Evolutionary conservation across 2,329 filamentous ascomycete genomes (phyloP).

Genomic region (Stenocarpella maydis): DNA sequence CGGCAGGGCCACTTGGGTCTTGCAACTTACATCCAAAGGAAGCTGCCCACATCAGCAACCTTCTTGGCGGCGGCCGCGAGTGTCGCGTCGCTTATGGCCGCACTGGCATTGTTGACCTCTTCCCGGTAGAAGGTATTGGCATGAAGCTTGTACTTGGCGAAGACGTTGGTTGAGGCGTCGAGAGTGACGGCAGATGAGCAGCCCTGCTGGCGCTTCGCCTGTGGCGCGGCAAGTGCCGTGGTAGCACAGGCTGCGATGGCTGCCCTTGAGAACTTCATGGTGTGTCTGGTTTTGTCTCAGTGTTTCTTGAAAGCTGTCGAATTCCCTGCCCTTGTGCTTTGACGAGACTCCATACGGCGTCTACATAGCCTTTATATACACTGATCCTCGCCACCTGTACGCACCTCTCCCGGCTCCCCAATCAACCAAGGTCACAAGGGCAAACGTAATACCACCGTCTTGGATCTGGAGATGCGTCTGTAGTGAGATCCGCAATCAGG

Average conservation of each 20-base stretch:
- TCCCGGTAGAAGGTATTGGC: slow-evolving; percentile 49
- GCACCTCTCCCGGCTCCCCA: neutral
- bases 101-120: slow-evolving; percentile 48
- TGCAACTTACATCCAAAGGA: slow-evolving; percentile 49
- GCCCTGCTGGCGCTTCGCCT: slow-evolving; percentile 43
- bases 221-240: slow-evolving; percentile 44
- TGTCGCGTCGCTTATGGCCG: slow-evolving; percentile 42
- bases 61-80: slow-evolving; percentile 44
- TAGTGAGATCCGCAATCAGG: slow-evolving; percentile 44
- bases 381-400: neutral
- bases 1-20: neutral
- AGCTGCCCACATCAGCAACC: slow-evolving; percentile 50
- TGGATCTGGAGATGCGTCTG: slow-evolving; percentile 24
- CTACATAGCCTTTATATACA: neutral
- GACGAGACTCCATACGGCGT: neutral
- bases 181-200: slow-evolving; percentile 49
- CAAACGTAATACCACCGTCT: neutral
- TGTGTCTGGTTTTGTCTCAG: slow-evolving; percentile 33
- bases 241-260: slow-evolving; percentile 48
- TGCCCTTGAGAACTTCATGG: slow-evolving; percentile 49
- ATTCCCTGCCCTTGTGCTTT: neutral
- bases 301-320: neutral
- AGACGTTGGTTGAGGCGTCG: slow-evolving; percentile 50
- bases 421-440: neutral
- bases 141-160: slow-evolving; percentile 50